These are phyloP conservation scores for Pseudogymnoascus sp. DNA, from an alignment of 2,329 filamentous ascomycete species.

Conservation along the genomic window DNA sequence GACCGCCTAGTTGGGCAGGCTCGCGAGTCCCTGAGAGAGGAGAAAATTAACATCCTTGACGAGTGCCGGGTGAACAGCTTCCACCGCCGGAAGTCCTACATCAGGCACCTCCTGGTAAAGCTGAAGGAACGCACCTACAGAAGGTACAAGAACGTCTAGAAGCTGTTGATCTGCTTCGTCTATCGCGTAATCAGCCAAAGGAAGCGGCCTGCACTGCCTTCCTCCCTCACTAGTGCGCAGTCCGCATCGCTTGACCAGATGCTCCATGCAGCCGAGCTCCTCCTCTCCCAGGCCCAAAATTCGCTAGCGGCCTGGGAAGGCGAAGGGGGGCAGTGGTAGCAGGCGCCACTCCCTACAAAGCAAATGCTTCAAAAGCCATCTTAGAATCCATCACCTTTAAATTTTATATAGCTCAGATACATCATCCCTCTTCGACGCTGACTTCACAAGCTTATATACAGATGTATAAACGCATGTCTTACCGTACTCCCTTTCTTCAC, in stretches of 20 bases:
- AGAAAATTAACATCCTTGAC: constrained; percentile 15
- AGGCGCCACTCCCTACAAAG: too few relatives aligned
- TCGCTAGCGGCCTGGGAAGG: too few relatives aligned
- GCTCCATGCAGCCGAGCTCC: too few relatives aligned
- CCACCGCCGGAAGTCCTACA: background rate
- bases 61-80: constrained; percentile 15
- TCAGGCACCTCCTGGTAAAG: constrained; percentile 8
- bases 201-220: background rate
- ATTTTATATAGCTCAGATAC: too few relatives aligned
- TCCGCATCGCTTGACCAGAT: background rate
- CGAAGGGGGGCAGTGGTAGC: too few relatives aligned
- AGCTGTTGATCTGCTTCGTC: constrained; percentile 15
- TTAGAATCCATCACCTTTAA: too few relatives aligned
- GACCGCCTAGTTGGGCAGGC: constrained; percentile 13
- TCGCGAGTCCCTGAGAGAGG: background rate
- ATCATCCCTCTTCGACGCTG: too few relatives aligned
- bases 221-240: background rate
- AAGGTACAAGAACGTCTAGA: constrained; percentile 14
- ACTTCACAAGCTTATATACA: too few relatives aligned
- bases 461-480: too few relatives aligned
- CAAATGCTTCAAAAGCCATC: too few relatives aligned
- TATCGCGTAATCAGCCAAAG: constrained; percentile 10
- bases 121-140: constrained; percentile 13
- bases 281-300: too few relatives aligned
- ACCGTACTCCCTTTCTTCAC: too few relatives aligned